phyloP scores from a whole-genome alignment of 2,329 filamentous ascomycete species.

The Fusarium brachygibbosum region DNA sequence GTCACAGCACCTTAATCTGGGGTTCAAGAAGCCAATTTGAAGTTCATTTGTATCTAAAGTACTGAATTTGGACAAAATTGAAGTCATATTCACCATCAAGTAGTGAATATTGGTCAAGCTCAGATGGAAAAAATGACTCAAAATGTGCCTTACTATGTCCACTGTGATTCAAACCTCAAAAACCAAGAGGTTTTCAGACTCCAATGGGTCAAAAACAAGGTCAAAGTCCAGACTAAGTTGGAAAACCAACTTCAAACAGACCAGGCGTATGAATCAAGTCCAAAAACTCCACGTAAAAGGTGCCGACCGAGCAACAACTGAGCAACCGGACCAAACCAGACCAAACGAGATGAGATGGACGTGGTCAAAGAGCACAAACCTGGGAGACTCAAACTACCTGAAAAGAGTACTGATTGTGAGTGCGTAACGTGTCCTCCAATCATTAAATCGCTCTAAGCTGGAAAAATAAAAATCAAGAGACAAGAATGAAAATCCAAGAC shows the following conservation, averaged over 20 bases:
- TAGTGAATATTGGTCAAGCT: constrained; percentile 6
- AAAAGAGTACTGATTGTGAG: constrained; percentile 22
- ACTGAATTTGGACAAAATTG: background rate
- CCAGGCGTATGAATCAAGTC: background rate
- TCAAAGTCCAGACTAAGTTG: constrained; percentile 7
- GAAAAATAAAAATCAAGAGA: constrained; percentile 17
- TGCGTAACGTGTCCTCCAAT: constrained; percentile 27
- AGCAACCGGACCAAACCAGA: constrained; percentile 22
- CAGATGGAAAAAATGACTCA: background rate
- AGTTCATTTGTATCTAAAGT: constrained; percentile 9
- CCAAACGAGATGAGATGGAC: constrained; percentile 19
- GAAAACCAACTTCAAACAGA: constrained; percentile 5
- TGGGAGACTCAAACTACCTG: constrained; percentile 28
- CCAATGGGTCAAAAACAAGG: background rate
- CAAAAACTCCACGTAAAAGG: constrained; percentile 15
- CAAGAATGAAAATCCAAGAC: constrained; percentile 7
- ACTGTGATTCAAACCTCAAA: constrained; percentile 20
- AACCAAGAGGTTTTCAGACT: background rate
- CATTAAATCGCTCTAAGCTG: constrained; percentile 21
- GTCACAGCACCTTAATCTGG: constrained; percentile 37
- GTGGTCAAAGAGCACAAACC: constrained; percentile 4
- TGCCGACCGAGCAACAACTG: constrained; percentile 29
- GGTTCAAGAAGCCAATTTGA: constrained; percentile 26
- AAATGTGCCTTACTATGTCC: background rate
- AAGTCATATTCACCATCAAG: constrained; percentile 4